phyloP scores from a whole-genome alignment of 192 early-diverging fungal species.

The Coemansia sp. region DNA sequence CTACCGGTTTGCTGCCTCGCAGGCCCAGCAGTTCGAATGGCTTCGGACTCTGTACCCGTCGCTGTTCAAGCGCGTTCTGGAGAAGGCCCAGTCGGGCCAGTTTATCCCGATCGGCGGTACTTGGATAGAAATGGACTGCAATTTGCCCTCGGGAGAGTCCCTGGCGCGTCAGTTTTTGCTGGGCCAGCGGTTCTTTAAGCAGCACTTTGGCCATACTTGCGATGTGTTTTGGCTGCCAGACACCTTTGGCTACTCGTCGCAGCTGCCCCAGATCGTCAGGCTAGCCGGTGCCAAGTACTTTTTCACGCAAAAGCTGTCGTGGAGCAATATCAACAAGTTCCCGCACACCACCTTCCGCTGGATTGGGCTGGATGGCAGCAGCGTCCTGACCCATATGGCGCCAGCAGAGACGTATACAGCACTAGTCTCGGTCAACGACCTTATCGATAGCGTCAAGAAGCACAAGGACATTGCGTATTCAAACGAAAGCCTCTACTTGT shows the following conservation, averaged over 20 bases:
- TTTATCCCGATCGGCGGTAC: slow-evolving; percentile 94
- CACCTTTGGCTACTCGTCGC: slow-evolving; percentile 89
- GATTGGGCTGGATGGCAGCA: slow-evolving; percentile 84
- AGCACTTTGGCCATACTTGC: slow-evolving; percentile 66
- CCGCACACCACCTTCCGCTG: slow-evolving; percentile 96
- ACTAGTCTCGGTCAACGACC: slow-evolving; percentile 57
- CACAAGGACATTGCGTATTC: slow-evolving; percentile 85
- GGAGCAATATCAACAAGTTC: slow-evolving; percentile 99
- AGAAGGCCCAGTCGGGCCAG: slow-evolving; percentile 65
- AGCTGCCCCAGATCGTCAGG: slow-evolving; percentile 88
- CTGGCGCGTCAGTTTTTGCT: slow-evolving; percentile 91
- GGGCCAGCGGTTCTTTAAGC: slow-evolving; percentile 85
- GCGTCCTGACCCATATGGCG: slow-evolving; percentile 84
- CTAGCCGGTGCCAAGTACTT: slow-evolving; percentile 84
- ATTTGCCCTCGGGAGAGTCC: slow-evolving; percentile 93
- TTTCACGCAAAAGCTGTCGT: slow-evolving; percentile 98
- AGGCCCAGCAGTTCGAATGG: slow-evolving; percentile 98
- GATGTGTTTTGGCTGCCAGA: slow-evolving; percentile 94
- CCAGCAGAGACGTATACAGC: slow-evolving; percentile 86
- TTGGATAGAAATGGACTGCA: slow-evolving; percentile 99
- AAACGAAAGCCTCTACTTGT: slow-evolving; percentile 85
- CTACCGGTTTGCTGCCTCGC: slow-evolving; percentile 90
- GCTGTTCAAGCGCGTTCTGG: slow-evolving; percentile 74
- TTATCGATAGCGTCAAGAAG: slow-evolving; percentile 68
- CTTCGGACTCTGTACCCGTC: slow-evolving; percentile 76